Evolutionary conservation across 148 eudicot species (phyloP), one percentile per base, ranked within the genome.

Genomic region (Chenopodium suecicum): DNA sequence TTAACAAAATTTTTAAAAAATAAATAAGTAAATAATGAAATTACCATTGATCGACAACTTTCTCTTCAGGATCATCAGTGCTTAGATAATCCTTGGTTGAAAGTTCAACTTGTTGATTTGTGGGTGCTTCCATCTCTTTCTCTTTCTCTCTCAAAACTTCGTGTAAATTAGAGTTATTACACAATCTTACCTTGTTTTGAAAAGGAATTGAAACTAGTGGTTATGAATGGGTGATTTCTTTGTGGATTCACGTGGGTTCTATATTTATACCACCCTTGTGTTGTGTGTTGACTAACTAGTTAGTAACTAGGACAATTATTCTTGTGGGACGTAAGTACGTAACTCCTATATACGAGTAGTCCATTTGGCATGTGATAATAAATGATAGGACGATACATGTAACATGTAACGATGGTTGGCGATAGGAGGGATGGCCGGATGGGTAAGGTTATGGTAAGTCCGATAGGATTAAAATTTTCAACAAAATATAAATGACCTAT

Each of bases 11-110:
- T 31, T 31, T 31, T 31, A 3, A 5, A 76, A 31, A 23, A 13
- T 14, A 25, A 60, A 14, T 2, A 75, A 31, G 9, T 22, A 75
- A 31, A 23, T 22, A 22, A 25, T 41, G 7, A 73, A 25, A 4
- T 0, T 83, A 84, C 86, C 86, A 76, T 80, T 70, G 83, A 80
- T 84, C 80, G 37, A 75, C 29, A 54, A 70, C 5, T 80, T 75
- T 70, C 8, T 80, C 76, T 58, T 84, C 63, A 70, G 71, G 69
- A 63, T 80, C 82, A 72, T 71, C 73, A 20, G 65, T 65, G 77
- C 46, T 56, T 69, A 74, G 52, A 56, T 37, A 83, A 11, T 47
- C 80, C 44, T n/a, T 67, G 52, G 31, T 32, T 11, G 82, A 48
- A 2, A 20, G 72, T 20, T 83, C 80, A 63, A 77, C 47, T 14